phyloP scores from a whole-genome alignment of 257 asterid genomes.

The Agastache rugosa region DNA sequence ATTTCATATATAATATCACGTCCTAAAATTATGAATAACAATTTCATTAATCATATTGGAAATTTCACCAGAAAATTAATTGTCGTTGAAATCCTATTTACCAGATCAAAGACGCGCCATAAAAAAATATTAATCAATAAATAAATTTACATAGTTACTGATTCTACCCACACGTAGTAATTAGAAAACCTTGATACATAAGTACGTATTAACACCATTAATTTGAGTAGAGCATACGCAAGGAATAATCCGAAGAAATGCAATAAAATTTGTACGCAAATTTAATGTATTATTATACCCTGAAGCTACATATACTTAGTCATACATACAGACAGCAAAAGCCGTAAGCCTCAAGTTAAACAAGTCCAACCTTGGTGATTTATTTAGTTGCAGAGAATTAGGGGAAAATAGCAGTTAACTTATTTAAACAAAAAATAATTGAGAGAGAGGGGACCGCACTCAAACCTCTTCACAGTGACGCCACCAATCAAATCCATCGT shows the following conservation, averaged over 20 bases:
- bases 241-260: slow-evolving; percentile 35
- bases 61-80: neutral
- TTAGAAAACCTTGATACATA: neutral
- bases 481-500: slow-evolving; percentile 48
- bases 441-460: slow-evolving; percentile 49
- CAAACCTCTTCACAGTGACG: slow-evolving; percentile 49
- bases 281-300: slow-evolving; percentile 1
- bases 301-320: slow-evolving; percentile 8
- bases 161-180: neutral
- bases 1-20: too few relatives aligned
- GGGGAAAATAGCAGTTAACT: neutral
- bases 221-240: slow-evolving; percentile 33
- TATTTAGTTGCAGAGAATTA: slow-evolving; percentile 5
- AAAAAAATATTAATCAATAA: neutral
- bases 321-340: slow-evolving; percentile 44
- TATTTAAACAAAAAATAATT: neutral
- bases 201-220: slow-evolving; percentile 16
- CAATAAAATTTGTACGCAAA: slow-evolving; percentile 10
- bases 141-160: neutral
- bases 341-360: slow-evolving; percentile 67
- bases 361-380: slow-evolving; percentile 8
- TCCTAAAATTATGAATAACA: neutral
- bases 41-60: too few relatives aligned
- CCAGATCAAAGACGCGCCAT: neutral
- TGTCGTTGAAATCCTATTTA: neutral